These are phyloP conservation scores for Annulohypoxylon truncatum DNA, from an alignment of 2,329 filamentous ascomycete genomes.

Conservation along the genomic window DNA sequence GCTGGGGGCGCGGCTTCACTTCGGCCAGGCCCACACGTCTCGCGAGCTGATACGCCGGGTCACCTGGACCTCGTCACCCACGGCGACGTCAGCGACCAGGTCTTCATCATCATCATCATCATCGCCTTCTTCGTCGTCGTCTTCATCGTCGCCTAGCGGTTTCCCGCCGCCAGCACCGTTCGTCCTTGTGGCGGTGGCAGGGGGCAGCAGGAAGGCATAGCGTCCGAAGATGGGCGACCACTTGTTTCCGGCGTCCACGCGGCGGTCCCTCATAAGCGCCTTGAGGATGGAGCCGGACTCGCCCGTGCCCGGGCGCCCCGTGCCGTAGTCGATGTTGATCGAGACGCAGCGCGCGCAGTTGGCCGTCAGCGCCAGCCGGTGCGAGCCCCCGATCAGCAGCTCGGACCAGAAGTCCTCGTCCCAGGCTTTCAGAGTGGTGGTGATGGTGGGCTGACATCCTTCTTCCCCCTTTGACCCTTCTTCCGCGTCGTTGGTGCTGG, in stretches of 20 bases:
- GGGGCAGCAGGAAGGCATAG: slow-evolving; percentile 69
- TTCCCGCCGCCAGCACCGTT: too few species aligned
- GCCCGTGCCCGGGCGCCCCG: slow-evolving; percentile 67
- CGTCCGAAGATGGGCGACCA: slow-evolving; percentile 79
- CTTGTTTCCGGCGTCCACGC: slow-evolving; percentile 75
- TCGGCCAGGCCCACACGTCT: slow-evolving; percentile 65
- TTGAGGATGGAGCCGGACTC: slow-evolving; percentile 73
- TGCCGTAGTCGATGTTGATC: slow-evolving; percentile 77
- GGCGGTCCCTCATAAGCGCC: slow-evolving; percentile 75
- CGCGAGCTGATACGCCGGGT: slow-evolving; percentile 62
- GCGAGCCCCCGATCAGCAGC: slow-evolving; percentile 52
- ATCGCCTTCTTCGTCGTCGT: slow-evolving; percentile 39
- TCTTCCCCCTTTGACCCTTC: neutral
- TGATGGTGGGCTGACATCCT: neutral
- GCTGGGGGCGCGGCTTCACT: slow-evolving; percentile 23
- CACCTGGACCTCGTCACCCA: slow-evolving; percentile 69
- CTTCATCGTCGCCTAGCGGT: slow-evolving; percentile 27
- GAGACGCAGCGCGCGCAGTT: slow-evolving; percentile 77
- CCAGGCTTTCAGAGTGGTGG: slow-evolving; percentile 57
- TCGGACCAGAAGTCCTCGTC: slow-evolving; percentile 81
- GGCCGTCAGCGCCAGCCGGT: slow-evolving; percentile 68
- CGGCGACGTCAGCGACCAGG: slow-evolving; percentile 54
- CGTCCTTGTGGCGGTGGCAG: slow-evolving; percentile 30
- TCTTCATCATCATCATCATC: slow-evolving; percentile 40
- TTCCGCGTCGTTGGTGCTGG: too few species aligned